Evolutionary conservation across 73 alveolate species (phyloP).

Genomic region (Paraurostyla sp.): DNA sequence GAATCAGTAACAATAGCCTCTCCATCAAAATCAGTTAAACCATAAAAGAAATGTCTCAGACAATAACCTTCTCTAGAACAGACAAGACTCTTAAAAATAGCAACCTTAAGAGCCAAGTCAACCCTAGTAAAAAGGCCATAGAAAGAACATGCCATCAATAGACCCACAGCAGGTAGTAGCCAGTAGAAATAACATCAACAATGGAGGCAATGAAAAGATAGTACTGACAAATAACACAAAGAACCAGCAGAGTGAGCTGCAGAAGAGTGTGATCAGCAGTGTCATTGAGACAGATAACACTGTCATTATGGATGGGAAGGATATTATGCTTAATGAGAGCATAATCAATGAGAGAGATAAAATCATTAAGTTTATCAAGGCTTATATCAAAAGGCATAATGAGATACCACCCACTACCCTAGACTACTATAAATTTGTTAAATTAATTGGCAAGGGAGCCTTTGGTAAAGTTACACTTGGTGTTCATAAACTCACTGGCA

Average conservation of each 20-base stretch:
- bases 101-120: not conserved
- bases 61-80: not conserved
- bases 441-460: slow-evolving; percentile 97
- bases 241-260: not conserved
- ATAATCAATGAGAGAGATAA: slow-evolving; percentile 36
- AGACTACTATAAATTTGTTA: slow-evolving; percentile 64
- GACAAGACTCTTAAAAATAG: not conserved
- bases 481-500: slow-evolving; percentile 96
- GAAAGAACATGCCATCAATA: slow-evolving; percentile 21
- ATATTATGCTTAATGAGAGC: slow-evolving; percentile 24
- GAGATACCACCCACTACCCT: slow-evolving; percentile 70
- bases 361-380: slow-evolving; percentile 44
- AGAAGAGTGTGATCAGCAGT: slow-evolving; percentile 6
- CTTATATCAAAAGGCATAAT: slow-evolving; percentile 48
- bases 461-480: slow-evolving; percentile 97
- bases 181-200: not conserved
- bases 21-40: not conserved
- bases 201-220: not conserved
- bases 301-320: not conserved
- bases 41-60: slow-evolving; percentile 59
- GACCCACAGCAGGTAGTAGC: not conserved
- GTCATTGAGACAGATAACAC: not conserved
- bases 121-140: not conserved
- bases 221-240: not conserved
- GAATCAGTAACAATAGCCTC: not conserved